Evolutionary conservation across 2,329 filamentous ascomycete genomes (phyloP).

Genomic region (Huntiella abstrusa): DNA sequence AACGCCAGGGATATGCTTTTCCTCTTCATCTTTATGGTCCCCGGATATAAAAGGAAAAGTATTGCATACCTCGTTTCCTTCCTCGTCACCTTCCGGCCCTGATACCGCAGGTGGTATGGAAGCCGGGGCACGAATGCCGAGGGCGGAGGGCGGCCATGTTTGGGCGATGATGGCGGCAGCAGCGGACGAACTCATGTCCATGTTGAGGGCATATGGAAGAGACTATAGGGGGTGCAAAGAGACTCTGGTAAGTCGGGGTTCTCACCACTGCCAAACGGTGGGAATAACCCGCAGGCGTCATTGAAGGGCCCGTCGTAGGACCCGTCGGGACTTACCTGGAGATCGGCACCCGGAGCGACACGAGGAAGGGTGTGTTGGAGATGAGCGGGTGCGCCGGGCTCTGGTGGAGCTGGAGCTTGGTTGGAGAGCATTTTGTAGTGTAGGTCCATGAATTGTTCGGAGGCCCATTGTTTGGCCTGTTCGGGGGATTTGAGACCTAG

Average conservation of each 20-base stretch:
- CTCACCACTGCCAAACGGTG: too few relatives aligned
- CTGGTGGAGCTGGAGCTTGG: constrained; percentile 19
- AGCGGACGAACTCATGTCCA: constrained; percentile 5
- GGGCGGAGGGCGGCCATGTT: constrained; percentile 1
- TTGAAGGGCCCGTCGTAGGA: not conserved
- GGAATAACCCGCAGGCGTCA: not conserved
- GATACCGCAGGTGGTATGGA: not conserved
- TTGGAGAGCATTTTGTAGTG: constrained; percentile 38
- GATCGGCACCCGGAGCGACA: constrained; percentile 1
- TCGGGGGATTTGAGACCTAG: constrained; percentile 37
- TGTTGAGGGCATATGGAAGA: constrained; percentile 8
- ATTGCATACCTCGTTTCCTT: constrained; percentile 2
- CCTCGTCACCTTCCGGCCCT: not conserved
- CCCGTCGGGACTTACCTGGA: constrained; percentile 1
- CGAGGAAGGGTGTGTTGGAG: not conserved
- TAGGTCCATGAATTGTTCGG: constrained; percentile 38
- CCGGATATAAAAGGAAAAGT: not conserved
- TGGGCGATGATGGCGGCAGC: constrained; percentile 5
- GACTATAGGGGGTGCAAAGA: not conserved
- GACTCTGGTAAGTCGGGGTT: too few relatives aligned
- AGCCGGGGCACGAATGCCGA: not conserved
- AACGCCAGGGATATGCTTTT: too few relatives aligned
- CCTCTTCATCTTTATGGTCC: too few relatives aligned
- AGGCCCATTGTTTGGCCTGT: constrained; percentile 37
- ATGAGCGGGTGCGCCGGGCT: not conserved